Conservation (phyloP, 176 grass and related monocot genomes). For the Cenchrus purpureus region DNA sequence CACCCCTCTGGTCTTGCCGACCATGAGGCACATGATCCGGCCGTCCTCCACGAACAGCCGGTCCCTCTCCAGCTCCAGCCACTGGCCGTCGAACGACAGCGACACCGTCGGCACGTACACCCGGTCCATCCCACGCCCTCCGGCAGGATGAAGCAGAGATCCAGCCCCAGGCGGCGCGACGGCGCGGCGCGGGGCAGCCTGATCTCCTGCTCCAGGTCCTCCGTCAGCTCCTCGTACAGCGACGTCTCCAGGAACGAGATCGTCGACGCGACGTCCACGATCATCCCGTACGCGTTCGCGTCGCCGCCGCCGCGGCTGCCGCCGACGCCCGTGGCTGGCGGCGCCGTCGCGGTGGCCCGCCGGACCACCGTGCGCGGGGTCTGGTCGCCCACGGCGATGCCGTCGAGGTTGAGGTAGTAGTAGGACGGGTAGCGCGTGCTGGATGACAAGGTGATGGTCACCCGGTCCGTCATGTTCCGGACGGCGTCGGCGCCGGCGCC, state of each 20-base stretch:
- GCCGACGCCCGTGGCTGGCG: not conserved
- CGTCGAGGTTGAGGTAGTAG: constrained; percentile 65
- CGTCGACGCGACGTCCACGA: constrained; percentile 67
- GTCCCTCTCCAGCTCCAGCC: constrained; percentile 52
- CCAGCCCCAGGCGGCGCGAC: constrained; percentile 47
- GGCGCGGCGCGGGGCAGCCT: constrained; percentile 52
- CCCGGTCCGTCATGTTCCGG: constrained; percentile 33
- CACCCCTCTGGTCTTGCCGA: constrained; percentile 44
- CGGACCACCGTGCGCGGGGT: not conserved
- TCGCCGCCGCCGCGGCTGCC: not conserved
- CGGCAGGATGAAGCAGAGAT: constrained; percentile 69
- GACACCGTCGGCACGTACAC: constrained; percentile 58
- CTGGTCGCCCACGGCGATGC: constrained; percentile 48
- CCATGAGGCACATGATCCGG: constrained; percentile 60
- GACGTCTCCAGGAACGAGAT: constrained; percentile 57
- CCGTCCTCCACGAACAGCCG: constrained; percentile 54
- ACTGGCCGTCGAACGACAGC: constrained; percentile 51
- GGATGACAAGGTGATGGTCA: constrained; percentile 34
- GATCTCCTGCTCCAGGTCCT: constrained; percentile 59
- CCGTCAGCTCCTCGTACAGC: constrained; percentile 56
- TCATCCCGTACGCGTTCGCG: constrained; percentile 46
- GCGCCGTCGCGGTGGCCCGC: not conserved
- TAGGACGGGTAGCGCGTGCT: constrained; percentile 43
- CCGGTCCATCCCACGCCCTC: constrained; percentile 39
- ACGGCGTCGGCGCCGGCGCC: constrained; percentile 30